A percentile compares a stretch with the other conserved stretches of the same genome.
Evolutionary conservation across 1,284 basidiomycete species (phyloP).

Genomic region (Puccinia triticina): DNA sequence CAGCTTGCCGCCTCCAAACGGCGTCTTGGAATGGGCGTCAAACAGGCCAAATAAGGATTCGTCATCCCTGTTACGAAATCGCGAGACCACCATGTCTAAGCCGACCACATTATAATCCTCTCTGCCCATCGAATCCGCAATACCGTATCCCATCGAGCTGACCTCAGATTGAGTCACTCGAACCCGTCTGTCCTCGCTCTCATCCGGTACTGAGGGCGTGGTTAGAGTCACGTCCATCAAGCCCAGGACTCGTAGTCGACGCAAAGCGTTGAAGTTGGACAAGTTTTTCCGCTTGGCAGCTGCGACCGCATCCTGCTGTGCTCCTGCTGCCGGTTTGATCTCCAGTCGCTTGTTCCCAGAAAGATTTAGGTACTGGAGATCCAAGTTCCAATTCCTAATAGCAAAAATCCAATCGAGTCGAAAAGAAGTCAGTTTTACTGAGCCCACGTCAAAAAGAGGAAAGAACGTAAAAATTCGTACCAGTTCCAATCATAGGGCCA

Average conservation of each 20-base stretch:
- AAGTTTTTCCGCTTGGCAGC: constrained; percentile 64
- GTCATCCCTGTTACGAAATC: constrained; percentile 75
- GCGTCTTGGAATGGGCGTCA: constrained; percentile 68
- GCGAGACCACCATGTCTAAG: constrained; percentile 86
- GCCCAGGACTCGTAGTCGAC: constrained; percentile 81
- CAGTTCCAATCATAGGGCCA: constrained; percentile 99
- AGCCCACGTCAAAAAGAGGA: neutral
- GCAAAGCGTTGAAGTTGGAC: constrained; percentile 83
- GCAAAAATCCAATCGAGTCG: neutral
- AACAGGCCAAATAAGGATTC: constrained; percentile 98
- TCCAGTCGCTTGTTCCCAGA: constrained; percentile 86
- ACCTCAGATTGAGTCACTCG: constrained; percentile 89
- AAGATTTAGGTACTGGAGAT: constrained; percentile 84
- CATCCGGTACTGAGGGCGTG: constrained; percentile 81
- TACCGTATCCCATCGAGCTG: constrained; percentile 92
- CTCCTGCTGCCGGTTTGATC: constrained; percentile 69
- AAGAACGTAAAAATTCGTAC: constrained; percentile 63
- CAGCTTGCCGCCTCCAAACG: constrained; percentile 61
- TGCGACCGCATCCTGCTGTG: constrained; percentile 62
- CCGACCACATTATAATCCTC: constrained; percentile 64
- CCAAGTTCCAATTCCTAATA: constrained; percentile 92
- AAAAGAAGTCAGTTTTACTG: neutral
- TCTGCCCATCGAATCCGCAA: constrained; percentile 88
- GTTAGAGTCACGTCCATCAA: constrained; percentile 97
- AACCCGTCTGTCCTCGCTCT: constrained; percentile 85